Conservation (phyloP, 768 basidiomycete species). For the Leucogyrophana mollusca region DNA sequence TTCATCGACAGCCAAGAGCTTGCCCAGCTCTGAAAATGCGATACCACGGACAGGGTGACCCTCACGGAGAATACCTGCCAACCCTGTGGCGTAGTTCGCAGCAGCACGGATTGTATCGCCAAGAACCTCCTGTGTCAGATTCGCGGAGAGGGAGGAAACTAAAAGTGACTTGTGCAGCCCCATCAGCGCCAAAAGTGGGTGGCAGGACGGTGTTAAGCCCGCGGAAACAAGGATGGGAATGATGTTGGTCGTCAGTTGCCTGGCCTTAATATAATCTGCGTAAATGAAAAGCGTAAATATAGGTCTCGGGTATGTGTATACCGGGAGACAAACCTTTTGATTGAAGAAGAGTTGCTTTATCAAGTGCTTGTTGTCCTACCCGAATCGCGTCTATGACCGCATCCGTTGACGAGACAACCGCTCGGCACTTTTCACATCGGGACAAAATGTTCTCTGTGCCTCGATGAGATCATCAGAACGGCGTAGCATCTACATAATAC, state of each 20-base stretch:
- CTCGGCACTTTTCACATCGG: constrained; percentile 56
- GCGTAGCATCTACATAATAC: constrained; percentile 3
- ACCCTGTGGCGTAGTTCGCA: constrained; percentile 50
- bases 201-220: constrained; percentile 60
- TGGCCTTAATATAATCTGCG: constrained; percentile 57
- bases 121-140: constrained; percentile 47
- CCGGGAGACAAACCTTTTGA: constrained; percentile 43
- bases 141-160: constrained; percentile 45
- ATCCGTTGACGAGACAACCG: constrained; percentile 46
- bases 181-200: constrained; percentile 75
- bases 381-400: constrained; percentile 61
- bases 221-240: constrained; percentile 62
- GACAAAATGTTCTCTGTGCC: constrained; percentile 44
- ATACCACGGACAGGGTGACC: constrained; percentile 81
- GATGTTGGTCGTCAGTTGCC: constrained; percentile 61
- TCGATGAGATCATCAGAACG: neutral
- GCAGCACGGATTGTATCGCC: constrained; percentile 63
- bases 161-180: constrained; percentile 73
- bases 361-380: constrained; percentile 71
- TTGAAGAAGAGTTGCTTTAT: constrained; percentile 68
- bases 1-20: constrained; percentile 79
- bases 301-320: neutral
- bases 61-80: constrained; percentile 48
- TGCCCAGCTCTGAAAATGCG: constrained; percentile 76
- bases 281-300: neutral